Base-by-base conservation (phyloP, 1,284 basidiomycete genomes). In the Anthracocystis walkeri region DNA sequence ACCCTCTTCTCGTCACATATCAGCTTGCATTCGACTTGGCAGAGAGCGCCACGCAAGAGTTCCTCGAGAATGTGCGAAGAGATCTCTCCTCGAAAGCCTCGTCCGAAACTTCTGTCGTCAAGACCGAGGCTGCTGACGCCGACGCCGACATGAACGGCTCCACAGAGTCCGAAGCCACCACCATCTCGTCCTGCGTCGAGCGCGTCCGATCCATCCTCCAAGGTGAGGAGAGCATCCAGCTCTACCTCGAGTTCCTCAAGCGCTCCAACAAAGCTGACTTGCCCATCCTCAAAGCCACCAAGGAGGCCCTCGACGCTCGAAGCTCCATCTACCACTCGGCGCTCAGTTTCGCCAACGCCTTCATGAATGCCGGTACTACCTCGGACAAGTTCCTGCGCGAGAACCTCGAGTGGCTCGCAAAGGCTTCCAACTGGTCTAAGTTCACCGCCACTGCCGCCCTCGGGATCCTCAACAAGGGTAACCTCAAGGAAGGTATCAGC, bases 341-440 rank as follows among this genome's bases (percentile, higher is more conserved):
- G 10, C 66, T 85, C 59, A 82, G 82, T 48, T 80, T 85, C 44
- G 81, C 84, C 54, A 85, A 85, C 55, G 84, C 84, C 4, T 85
- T 83, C 56, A 83, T 83, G 77, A 80, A 84, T 50, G 84, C 84
- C 21, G 84, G 84, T 42, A 85, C 84, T 41, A 80, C 82, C n/a
- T 84, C 82, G 57, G 84, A 85, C 66, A 74, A 79, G 65, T 85
- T 85, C 75, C 61, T 85, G 56, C 80, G 84, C 46, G 83, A 84
- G 57, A 85, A 84, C 67, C 78, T 85, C 54, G 84, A 84, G 35
- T 85, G 84, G 84, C 80, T 85, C 23, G 83, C 83, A 42, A 83
- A 83, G 66, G 84, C 84, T 18, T 82, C 81, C 77, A 85, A 85
- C 67, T 85, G 84, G 84, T 80, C 77, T 76, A 85, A 85, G 68